Base-by-base conservation (phyloP, 192 early-diverging fungal genomes). In the Coemansia sp. region DNA sequence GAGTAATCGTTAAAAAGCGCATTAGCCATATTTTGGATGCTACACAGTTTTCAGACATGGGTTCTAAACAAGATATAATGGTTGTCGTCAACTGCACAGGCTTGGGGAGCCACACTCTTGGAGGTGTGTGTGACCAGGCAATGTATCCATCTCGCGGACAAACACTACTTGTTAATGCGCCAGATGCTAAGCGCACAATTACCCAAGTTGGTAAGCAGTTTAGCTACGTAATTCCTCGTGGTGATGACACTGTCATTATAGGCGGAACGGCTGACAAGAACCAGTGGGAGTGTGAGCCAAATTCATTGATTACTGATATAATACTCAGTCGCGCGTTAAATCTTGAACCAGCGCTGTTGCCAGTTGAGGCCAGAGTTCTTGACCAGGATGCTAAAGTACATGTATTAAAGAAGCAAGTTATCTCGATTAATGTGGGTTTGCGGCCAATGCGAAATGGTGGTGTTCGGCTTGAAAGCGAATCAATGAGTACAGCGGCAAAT, bases 91-190 rank as follows among this genome's bases (percentile, higher is more conserved):
- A 94, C 64, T 94, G 94, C 67, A 88, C 91, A 0, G 94, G 91
- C 0, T 65, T 90, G 1, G 88, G 91, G 6, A 85, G 89, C 16
- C 76, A 80, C 3, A 80, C 43, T 22, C 72, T 96, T 5, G 83
- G 76, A 16, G 94, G 92, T 6, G 90, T 96, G 2, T 68, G 87
- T 26, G 94, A 96, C 62, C 29, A 47, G 12, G 61, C 82, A 10
- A 80, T 94, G 62, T 93, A 85, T 68, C 88, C 94, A 2, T 87
- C 87, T 11, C 84, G 93, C 6, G 94, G 94, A 3, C 93, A 96
- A 70, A 90, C 85, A 19, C 82, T 94, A 4, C 65, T 92, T n/a
- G 86, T 92, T 16, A 59, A 82, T 8, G 92, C 91, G 3, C 89
- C 89, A 11, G 80, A 88, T 41, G 85, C 88, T 12, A 83, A 88